Evolutionary conservation across 495 filamentous ascomycete genomes (phyloP), one percentile per base, ranked within the genome.

Genomic region (Talaromyces stipitatus): DNA sequence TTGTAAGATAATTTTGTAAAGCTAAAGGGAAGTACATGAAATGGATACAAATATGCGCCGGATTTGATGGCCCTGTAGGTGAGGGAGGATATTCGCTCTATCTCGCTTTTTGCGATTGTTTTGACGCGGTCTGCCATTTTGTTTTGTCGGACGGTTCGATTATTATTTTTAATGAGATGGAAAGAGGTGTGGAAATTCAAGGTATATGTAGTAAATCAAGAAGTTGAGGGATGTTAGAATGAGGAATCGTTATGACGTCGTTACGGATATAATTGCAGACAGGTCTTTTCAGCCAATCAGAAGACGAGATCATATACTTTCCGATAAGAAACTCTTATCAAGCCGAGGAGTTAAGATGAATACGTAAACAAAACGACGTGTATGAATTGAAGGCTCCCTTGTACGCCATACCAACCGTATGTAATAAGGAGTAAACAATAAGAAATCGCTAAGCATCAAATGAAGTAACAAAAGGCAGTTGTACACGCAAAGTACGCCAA

Each of bases 11-110:
- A 14, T 41, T 14, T 3, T 41, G 45, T 12, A 1, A 4, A 14
- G 29, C 6, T 2, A 11, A 0, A 6, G 20, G 18, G 10, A 45
- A 64, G 54, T 72, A 88, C 90, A 74, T 88, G 90, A 64, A 95
- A 74, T 43, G 91, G 91, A 72, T 95, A 95, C 50, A 92, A 62
- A 66, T 92, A 95, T n/a, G 89, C 82, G 18, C 83, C 79, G 51
- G 89, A 92, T 59, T 70, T 81, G 29, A 82, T 81, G 22, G 90
- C 85, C 59, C 86, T 83, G 14, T 76, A 67, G 16, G 87, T 69
- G 10, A 86, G 69, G 16, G 63, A 60, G 52, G 70, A 78, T 58
- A 69, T 59, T 5, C 61, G 64, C 2, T 65, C 60, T n/a, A 69
- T 66, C 59, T 81, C 78, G 5, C 69, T 68, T 4, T 69, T 46